A percentile compares a stretch with the other conserved stretches of the same genome.
phyloP scores from a whole-genome alignment of 2,329 filamentous ascomycete genomes.

The Tolypocladium cylindrosporum region DNA sequence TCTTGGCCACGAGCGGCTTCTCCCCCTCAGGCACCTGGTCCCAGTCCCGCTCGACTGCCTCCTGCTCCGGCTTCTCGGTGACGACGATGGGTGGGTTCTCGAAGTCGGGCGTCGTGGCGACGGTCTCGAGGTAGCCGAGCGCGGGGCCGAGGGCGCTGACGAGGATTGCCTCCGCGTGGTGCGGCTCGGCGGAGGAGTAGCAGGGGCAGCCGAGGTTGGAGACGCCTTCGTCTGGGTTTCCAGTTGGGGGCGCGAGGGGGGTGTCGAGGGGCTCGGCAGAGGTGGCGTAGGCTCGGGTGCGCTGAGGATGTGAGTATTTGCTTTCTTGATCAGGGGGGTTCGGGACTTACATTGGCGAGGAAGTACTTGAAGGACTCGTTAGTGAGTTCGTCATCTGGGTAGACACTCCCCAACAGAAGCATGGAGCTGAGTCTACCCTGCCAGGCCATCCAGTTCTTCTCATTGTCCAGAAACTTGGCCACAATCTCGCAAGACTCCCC shows the following conservation, averaged over 20 bases:
- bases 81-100: slow-evolving; percentile 28
- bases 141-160: slow-evolving; percentile 42
- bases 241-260: slow-evolving; percentile 41
- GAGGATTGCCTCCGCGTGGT: slow-evolving; percentile 53
- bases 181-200: slow-evolving; percentile 55
- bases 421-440: slow-evolving; percentile 34
- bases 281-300: slow-evolving; percentile 51
- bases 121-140: slow-evolving; percentile 50
- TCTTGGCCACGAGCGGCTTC: slow-evolving; percentile 15
- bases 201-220: slow-evolving; percentile 51
- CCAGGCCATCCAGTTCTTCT: slow-evolving; percentile 40
- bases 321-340: slow-evolving; percentile 7
- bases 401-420: slow-evolving; percentile 38
- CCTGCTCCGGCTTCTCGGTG: slow-evolving; percentile 8
- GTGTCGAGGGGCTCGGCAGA: slow-evolving; percentile 40
- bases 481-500: slow-evolving; percentile 54
- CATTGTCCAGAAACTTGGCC: slow-evolving; percentile 45
- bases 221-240: slow-evolving; percentile 32
- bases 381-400: slow-evolving; percentile 25
- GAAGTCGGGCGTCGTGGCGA: slow-evolving; percentile 31
- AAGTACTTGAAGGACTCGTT: slow-evolving; percentile 38
- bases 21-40: slow-evolving; percentile 16
- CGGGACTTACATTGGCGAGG: slow-evolving; percentile 34
- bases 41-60: slow-evolving; percentile 19
- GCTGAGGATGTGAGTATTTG: slow-evolving; percentile 25